These are phyloP conservation scores for Colletotrichum chlorophyti DNA, from an alignment of 2,329 filamentous ascomycete genomes.

Conservation along the genomic window DNA sequence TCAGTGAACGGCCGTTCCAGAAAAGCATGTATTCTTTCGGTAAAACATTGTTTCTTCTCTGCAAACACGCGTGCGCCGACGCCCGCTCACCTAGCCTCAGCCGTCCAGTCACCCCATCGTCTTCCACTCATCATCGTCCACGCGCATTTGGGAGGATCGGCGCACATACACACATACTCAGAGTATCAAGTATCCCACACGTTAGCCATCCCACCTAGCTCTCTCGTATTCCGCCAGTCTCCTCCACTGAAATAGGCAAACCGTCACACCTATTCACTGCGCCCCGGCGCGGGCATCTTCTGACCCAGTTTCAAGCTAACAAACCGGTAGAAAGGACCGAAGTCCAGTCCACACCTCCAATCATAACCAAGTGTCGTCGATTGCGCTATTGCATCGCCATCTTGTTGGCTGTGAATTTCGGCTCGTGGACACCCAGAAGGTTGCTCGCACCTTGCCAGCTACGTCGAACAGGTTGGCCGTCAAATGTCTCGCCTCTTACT, in stretches of 20 bases:
- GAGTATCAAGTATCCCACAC: not conserved
- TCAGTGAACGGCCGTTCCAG: conserved; percentile 14
- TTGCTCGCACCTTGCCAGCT: not conserved
- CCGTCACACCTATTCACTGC: conserved; percentile 9
- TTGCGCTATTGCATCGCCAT: conserved; percentile 14
- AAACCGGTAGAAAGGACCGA: conserved; percentile 14
- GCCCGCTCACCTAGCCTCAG: not conserved
- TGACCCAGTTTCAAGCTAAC: conserved; percentile 21
- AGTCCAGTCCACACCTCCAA: conserved; percentile 1
- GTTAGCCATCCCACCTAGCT: not conserved
- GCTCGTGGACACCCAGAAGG: conserved; percentile 9
- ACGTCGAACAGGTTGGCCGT: not conserved
- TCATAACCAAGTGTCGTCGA: not conserved
- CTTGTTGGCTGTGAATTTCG: conserved; percentile 18
- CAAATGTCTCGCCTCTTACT: conserved; percentile 15
- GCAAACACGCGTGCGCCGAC: conserved; percentile 21
- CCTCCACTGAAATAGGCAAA: conserved; percentile 13
- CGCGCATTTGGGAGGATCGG: not conserved
- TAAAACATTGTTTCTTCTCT: conserved; percentile 28
- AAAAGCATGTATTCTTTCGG: conserved; percentile 22
- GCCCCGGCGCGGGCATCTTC: conserved; percentile 22
- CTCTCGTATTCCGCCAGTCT: not conserved
- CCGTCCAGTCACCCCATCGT: not conserved
- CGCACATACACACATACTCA: conserved; percentile 10
- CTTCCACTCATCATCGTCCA: not conserved